Evolutionary conservation across 179 eudicot species (phyloP).

Genomic region (Dionaea muscipula): DNA sequence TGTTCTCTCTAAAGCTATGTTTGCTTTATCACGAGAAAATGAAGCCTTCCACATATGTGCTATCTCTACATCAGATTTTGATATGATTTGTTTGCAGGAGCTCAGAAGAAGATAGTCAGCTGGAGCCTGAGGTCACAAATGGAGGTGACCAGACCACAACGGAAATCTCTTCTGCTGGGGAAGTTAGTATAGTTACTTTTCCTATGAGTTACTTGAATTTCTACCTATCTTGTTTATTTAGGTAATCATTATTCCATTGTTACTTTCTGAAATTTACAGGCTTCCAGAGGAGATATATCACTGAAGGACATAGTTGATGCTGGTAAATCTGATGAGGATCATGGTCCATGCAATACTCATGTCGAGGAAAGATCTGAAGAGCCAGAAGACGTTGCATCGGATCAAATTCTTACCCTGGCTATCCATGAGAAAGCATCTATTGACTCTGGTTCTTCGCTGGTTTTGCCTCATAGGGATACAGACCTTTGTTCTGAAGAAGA

Average conservation of each 20-base stretch:
- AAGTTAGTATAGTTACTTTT: constrained; percentile 24
- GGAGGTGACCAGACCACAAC: constrained; percentile 32
- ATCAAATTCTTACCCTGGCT: constrained; percentile 59
- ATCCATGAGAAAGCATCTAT: constrained; percentile 43
- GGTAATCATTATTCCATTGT: background rate
- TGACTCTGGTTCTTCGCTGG: constrained; percentile 20
- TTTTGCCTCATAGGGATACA: constrained; percentile 22
- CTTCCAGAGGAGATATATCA: constrained; percentile 28
- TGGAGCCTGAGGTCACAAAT: constrained; percentile 35
- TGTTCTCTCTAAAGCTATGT: no score
- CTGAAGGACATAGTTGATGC: constrained; percentile 25
- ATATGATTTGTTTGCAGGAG: constrained; percentile 45
- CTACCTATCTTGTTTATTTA: background rate
- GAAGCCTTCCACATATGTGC: no score
- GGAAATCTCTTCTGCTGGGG: constrained; percentile 35
- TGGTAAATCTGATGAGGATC: constrained; percentile 27
- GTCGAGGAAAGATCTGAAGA: constrained; percentile 34
- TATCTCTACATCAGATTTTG: no score
- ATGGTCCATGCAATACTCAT: constrained; percentile 22
- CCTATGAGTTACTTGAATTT: background rate
- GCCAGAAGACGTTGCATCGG: constrained; percentile 29
- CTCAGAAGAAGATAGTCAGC: constrained; percentile 43
- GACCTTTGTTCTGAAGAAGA: constrained; percentile 20
- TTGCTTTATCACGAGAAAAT: no score
- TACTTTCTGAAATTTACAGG: constrained; percentile 30